phyloP scores from a whole-genome alignment of 176 grass and related monocot species.

The Carex scoparia region DNA sequence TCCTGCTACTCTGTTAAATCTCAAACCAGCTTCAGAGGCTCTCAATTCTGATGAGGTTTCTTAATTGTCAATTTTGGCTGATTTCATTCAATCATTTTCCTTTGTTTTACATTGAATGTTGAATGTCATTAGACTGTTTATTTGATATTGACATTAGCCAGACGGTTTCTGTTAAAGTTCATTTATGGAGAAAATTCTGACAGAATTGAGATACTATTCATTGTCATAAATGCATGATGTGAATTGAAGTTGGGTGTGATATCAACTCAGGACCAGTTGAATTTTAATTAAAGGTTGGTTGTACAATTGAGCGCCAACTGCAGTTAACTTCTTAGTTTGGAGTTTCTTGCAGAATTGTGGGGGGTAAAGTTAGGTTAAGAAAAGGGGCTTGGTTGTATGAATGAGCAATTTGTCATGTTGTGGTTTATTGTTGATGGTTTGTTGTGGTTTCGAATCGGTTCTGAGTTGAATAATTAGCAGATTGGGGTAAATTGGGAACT shows the following conservation, averaged over 20 bases:
- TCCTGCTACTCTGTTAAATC: slow-evolving; percentile 45
- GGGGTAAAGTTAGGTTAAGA: background rate
- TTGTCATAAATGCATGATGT: background rate
- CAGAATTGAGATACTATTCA: background rate
- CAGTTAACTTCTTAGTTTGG: background rate
- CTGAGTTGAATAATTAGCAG: background rate
- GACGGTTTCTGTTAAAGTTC: background rate
- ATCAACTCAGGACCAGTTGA: background rate
- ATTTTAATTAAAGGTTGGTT: background rate
- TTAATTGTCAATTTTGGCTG: slow-evolving; percentile 11
- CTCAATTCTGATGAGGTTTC: slow-evolving; percentile 56
- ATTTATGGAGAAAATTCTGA: background rate
- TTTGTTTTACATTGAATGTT: background rate
- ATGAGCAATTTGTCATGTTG: background rate
- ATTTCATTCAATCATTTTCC: background rate
- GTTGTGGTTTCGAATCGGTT: background rate
- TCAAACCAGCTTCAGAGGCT: slow-evolving; percentile 34
- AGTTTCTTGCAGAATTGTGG: background rate
- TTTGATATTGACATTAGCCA: slow-evolving; percentile 5
- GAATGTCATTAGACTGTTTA: background rate
- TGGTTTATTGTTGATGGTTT: background rate
- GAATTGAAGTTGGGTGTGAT: background rate
- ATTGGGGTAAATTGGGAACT: background rate
- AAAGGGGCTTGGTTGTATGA: background rate
- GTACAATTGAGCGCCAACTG: background rate